phyloP scores from a whole-genome alignment of 257 asterid species.

The Eucommia ulmoides region DNA sequence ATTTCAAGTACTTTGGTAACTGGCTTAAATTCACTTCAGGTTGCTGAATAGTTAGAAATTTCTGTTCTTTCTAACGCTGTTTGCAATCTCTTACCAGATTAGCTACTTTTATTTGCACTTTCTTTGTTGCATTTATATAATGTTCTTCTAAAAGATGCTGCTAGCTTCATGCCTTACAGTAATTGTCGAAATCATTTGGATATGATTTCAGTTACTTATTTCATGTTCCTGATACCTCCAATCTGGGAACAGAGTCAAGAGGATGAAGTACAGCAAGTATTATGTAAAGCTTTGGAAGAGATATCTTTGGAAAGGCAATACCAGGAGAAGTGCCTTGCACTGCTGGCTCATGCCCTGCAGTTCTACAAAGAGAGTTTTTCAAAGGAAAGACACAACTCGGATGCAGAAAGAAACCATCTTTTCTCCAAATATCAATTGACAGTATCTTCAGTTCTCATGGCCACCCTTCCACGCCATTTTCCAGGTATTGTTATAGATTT shows the following conservation, averaged over 20 bases:
- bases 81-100: too few relatives aligned
- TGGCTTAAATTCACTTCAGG: too few relatives aligned
- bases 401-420: slow-evolving; percentile 28
- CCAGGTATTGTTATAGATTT: slow-evolving; percentile 46
- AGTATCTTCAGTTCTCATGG: slow-evolving; percentile 69
- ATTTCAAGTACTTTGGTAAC: too few relatives aligned
- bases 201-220: background rate
- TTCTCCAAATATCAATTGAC: slow-evolving; percentile 62
- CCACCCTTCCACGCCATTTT: slow-evolving; percentile 80
- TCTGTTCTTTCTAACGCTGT: too few relatives aligned
- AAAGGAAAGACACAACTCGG: slow-evolving; percentile 21
- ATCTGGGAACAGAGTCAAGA: slow-evolving; percentile 55
- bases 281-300: slow-evolving; percentile 71
- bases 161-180: background rate
- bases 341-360: slow-evolving; percentile 54
- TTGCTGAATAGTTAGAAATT: too few relatives aligned
- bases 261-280: slow-evolving; percentile 47
- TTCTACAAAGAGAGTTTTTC: slow-evolving; percentile 30
- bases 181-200: background rate
- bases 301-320: slow-evolving; percentile 59
- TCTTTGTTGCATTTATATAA: background rate
- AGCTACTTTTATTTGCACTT: too few relatives aligned
- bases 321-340: slow-evolving; percentile 65
- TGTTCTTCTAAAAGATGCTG: background rate
- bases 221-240: too few relatives aligned